phyloP scores from a whole-genome alignment of 2,329 filamentous ascomycete genomes.

The Aspergillus aculeatus region DNA sequence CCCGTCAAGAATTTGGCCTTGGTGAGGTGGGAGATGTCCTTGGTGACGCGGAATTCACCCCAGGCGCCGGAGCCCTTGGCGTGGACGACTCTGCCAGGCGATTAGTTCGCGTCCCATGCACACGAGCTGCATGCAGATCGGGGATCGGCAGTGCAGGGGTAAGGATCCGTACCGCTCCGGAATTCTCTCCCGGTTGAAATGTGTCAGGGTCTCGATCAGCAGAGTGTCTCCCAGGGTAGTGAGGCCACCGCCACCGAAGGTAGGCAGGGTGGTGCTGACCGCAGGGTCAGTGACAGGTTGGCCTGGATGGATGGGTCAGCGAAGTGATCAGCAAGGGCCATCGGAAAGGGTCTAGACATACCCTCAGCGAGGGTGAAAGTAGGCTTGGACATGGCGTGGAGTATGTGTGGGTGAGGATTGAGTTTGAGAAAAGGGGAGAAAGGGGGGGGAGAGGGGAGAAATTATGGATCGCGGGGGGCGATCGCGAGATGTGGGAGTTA shows the following conservation, averaged over 20 bases:
- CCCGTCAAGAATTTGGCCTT: slow-evolving; percentile 4
- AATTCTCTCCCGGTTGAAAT: slow-evolving; percentile 8
- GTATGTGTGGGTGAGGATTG: not conserved
- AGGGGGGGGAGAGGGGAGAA: not conserved
- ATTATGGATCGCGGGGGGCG: not conserved
- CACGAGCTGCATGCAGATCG: not conserved
- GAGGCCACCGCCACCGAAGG: slow-evolving; percentile 5
- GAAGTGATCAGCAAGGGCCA: not conserved
- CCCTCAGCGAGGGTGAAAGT: slow-evolving; percentile 6
- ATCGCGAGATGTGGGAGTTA: not conserved
- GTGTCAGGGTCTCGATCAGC: slow-evolving; percentile 5
- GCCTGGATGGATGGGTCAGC: not conserved
- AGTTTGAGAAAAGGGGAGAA: not conserved
- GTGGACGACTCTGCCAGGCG: slow-evolving; percentile 1
- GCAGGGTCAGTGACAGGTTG: slow-evolving; percentile 2
- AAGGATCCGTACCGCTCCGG: slow-evolving; percentile 1
- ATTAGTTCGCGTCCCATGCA: not conserved
- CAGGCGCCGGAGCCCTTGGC: slow-evolving; percentile 6
- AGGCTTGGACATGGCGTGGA: slow-evolving; percentile 6
- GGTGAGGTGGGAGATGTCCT: slow-evolving; percentile 9
- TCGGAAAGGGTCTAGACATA: not conserved
- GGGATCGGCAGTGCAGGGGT: not conserved
- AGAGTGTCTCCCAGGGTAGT: slow-evolving; percentile 7
- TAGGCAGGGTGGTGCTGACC: slow-evolving; percentile 7
- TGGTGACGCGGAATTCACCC: slow-evolving; percentile 9